Percentiles rank a stretch among this genome's conserved stretches.
phyloP scores from a whole-genome alignment of 2,329 filamentous ascomycete genomes.

The Hawksworthiomyces lignivorus region DNA sequence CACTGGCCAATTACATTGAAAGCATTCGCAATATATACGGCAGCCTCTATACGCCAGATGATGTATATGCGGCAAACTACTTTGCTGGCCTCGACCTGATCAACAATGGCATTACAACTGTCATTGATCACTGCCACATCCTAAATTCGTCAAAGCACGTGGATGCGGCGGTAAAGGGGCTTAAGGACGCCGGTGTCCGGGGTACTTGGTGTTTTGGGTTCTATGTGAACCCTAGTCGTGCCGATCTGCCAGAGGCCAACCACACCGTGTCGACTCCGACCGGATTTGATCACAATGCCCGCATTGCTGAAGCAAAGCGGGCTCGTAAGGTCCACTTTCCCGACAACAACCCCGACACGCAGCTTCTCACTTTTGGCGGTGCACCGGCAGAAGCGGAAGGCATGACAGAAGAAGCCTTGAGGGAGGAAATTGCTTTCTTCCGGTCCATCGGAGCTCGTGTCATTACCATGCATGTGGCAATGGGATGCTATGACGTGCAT shows the following conservation, averaged over 20 bases:
- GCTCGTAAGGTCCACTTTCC: background rate
- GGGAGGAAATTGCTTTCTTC: background rate
- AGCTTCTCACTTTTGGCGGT: constrained; percentile 1
- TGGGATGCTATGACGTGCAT: background rate
- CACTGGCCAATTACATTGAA: constrained; percentile 1
- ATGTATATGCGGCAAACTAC: constrained; percentile 4
- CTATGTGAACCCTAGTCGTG: background rate
- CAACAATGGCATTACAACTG: constrained; percentile 2
- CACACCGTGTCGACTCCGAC: background rate
- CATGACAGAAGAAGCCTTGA: background rate
- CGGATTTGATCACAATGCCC: background rate
- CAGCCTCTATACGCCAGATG: constrained; percentile 2
- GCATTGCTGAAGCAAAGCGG: background rate
- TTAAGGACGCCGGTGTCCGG: constrained; percentile 1
- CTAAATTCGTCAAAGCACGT: constrained; percentile 2
- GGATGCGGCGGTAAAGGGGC: background rate
- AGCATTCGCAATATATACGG: constrained; percentile 1
- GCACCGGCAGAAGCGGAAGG: constrained; percentile 2
- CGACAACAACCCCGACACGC: background rate
- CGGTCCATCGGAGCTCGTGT: background rate
- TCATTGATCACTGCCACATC: constrained; percentile 5
- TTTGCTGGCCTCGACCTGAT: constrained; percentile 2
- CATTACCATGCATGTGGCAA: constrained; percentile 2
- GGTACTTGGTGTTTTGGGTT: constrained; percentile 1
- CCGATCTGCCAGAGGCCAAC: background rate